Evolutionary conservation across 192 early-diverging fungal genomes (phyloP).

Genomic region (Podila minutissima): DNA sequence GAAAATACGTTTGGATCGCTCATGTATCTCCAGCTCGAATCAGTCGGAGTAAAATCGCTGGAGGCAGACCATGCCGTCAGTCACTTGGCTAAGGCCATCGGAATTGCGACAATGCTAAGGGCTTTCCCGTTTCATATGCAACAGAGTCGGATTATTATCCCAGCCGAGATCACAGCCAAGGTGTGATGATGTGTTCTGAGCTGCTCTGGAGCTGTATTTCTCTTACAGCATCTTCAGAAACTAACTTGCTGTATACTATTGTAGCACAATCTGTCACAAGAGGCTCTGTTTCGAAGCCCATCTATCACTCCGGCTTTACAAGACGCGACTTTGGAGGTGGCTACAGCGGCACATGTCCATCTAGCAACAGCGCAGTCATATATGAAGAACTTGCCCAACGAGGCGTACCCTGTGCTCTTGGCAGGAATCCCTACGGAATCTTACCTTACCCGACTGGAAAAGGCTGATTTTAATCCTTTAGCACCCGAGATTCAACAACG

Average conservation of each 20-base stretch:
- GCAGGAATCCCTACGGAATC: conserved; percentile 73
- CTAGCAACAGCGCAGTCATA: conserved; percentile 74
- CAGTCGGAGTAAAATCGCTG: conserved; percentile 81
- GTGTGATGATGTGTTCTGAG: conserved; percentile 51
- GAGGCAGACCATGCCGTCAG: conserved; percentile 90
- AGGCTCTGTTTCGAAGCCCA: conserved; percentile 74
- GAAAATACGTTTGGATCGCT: conserved; percentile 91
- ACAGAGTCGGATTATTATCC: conserved; percentile 76
- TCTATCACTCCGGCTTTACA: conserved; percentile 64
- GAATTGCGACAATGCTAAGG: conserved; percentile 80
- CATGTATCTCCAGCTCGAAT: conserved; percentile 90
- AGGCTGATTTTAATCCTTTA: conserved; percentile 85
- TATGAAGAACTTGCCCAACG: conserved; percentile 62
- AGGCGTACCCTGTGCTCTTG: conserved; percentile 78
- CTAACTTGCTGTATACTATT: background rate
- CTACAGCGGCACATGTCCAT: conserved; percentile 84
- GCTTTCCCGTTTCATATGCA: conserved; percentile 78
- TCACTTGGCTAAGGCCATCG: conserved; percentile 91
- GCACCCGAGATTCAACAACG: conserved; percentile 72
- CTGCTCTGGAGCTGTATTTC: background rate
- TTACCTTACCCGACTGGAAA: conserved; percentile 82
- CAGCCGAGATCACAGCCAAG: conserved; percentile 80
- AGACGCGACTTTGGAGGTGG: conserved; percentile 89
- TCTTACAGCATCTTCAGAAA: too few species aligned
- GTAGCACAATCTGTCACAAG: conserved; percentile 80